A percentile compares a stretch with the other conserved stretches of the same genome.
Conservation (phyloP, 2,329 filamentous ascomycete genomes). For the Byssoonygena ceratinophila region DNA sequence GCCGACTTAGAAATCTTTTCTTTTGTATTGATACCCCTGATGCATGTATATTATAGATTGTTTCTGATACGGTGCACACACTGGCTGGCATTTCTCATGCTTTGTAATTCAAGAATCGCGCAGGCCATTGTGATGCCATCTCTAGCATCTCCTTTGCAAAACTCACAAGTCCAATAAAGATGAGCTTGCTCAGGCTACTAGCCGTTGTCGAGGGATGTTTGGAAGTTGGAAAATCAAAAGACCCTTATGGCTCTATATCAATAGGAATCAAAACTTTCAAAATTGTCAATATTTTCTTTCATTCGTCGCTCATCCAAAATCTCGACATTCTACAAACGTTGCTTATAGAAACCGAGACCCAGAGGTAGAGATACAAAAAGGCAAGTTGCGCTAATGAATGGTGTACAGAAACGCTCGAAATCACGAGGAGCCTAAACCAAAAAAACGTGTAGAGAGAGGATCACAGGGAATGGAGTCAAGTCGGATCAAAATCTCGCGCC, state of each 20-base stretch:
- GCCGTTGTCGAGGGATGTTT: too few relatives aligned
- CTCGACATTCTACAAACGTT: slow-evolving; percentile 2
- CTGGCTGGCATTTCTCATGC: too few relatives aligned
- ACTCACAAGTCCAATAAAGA: too few relatives aligned
- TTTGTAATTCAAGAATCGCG: too few relatives aligned
- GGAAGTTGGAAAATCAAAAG: too few relatives aligned
- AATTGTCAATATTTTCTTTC: slow-evolving; percentile 1
- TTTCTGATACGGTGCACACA: background rate
- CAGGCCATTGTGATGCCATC: too few relatives aligned
- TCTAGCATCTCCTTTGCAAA: too few relatives aligned
- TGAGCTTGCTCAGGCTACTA: too few relatives aligned
- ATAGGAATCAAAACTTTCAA: background rate
- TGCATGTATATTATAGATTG: background rate
- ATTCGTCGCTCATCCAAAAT: slow-evolving; percentile 11
- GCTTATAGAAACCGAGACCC: background rate
- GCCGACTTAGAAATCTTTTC: background rate
- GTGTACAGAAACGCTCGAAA: slow-evolving; percentile 3
- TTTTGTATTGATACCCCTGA: slow-evolving; percentile 6
- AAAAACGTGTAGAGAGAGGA: background rate
- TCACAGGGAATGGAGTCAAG: background rate
- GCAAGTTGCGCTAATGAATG: background rate
- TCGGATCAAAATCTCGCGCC: slow-evolving; percentile 20
- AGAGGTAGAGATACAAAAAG: background rate
- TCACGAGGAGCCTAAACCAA: background rate
- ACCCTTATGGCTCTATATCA: too few relatives aligned